These are phyloP conservation scores for Mycena pura DNA, from an alignment of 768 basidiomycete genomes.

Conservation along the genomic window DNA sequence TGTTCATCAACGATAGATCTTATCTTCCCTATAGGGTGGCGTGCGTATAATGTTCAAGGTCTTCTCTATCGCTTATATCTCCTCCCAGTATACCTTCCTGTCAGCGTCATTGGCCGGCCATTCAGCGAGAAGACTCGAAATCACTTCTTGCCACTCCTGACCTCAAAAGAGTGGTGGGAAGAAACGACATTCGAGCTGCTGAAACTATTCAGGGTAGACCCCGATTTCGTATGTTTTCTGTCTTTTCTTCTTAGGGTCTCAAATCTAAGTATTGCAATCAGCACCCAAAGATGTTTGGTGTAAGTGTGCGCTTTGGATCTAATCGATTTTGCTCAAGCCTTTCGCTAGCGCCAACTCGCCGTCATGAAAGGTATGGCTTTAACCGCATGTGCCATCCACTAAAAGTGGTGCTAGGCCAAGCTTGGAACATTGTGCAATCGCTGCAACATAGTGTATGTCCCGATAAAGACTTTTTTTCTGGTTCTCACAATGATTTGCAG, in stretches of 20 bases:
- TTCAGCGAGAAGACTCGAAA: slow-evolving; percentile 84
- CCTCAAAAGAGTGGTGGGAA: slow-evolving; percentile 90
- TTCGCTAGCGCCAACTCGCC: slow-evolving; percentile 76
- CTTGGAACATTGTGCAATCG: slow-evolving; percentile 89
- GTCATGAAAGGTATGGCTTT: slow-evolving; percentile 73
- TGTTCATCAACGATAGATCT: neutral
- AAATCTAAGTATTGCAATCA: neutral
- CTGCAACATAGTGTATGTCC: slow-evolving; percentile 72
- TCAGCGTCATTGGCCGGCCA: slow-evolving; percentile 83
- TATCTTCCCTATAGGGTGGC: slow-evolving; percentile 49
- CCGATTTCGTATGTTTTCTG: slow-evolving; percentile 58
- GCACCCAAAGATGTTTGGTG: slow-evolving; percentile 89
- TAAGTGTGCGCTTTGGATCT: slow-evolving; percentile 40
- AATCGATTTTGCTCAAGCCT: slow-evolving; percentile 3
- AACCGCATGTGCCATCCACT: neutral
- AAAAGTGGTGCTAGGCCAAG: slow-evolving; percentile 59
- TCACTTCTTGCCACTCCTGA: slow-evolving; percentile 82
- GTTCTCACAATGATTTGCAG: slow-evolving; percentile 41
- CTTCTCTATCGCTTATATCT: neutral
- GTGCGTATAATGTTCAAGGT: neutral
- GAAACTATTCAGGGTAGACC: slow-evolving; percentile 80
- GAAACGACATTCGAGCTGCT: slow-evolving; percentile 81
- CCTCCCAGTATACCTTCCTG: slow-evolving; percentile 69
- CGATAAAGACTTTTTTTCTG: neutral
- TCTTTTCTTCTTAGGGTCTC: neutral